Percentiles rank a stretch among this genome's conserved stretches.
Evolutionary conservation across 140 eudicot species (phyloP).

Genomic region (Stevia rebaudiana): DNA sequence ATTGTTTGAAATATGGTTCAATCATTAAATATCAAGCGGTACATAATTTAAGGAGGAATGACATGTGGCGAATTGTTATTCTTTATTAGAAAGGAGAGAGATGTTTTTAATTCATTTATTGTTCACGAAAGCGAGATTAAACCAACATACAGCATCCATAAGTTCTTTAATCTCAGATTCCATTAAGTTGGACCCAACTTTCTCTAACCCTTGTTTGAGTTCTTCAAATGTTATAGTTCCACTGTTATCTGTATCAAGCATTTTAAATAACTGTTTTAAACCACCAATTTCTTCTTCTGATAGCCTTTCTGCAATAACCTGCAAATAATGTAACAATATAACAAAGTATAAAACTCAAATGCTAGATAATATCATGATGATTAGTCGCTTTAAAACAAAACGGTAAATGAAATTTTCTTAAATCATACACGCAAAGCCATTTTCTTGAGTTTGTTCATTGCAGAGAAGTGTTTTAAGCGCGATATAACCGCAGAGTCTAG

Average conservation of each 20-base stretch:
- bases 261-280: slow-evolving; percentile 70
- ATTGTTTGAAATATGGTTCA: too few species aligned
- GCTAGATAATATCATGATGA: too few species aligned
- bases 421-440: slow-evolving; percentile 79
- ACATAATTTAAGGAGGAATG: too few species aligned
- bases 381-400: too few species aligned
- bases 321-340: slow-evolving; percentile 9
- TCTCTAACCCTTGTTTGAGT: slow-evolving; percentile 43
- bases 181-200: slow-evolving; percentile 68
- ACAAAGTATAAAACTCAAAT: too few species aligned
- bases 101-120: too few species aligned
- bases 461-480: slow-evolving; percentile 70
- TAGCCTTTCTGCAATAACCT: slow-evolving; percentile 96
- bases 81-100: too few species aligned
- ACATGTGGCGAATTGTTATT: too few species aligned
- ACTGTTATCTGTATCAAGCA: slow-evolving; percentile 82
- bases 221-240: slow-evolving; percentile 66
- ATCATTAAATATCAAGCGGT: too few species aligned
- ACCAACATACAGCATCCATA: slow-evolving; percentile 54
- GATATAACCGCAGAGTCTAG: slow-evolving; percentile 72
- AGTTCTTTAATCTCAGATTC: slow-evolving; percentile 75
- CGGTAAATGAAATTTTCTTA: too few species aligned
- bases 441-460: slow-evolving; percentile 41
- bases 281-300: slow-evolving; percentile 99
- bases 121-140: background rate